phyloP scores from a whole-genome alignment of 2,329 filamentous ascomycete species.

The Trichoderma sp. region DNA sequence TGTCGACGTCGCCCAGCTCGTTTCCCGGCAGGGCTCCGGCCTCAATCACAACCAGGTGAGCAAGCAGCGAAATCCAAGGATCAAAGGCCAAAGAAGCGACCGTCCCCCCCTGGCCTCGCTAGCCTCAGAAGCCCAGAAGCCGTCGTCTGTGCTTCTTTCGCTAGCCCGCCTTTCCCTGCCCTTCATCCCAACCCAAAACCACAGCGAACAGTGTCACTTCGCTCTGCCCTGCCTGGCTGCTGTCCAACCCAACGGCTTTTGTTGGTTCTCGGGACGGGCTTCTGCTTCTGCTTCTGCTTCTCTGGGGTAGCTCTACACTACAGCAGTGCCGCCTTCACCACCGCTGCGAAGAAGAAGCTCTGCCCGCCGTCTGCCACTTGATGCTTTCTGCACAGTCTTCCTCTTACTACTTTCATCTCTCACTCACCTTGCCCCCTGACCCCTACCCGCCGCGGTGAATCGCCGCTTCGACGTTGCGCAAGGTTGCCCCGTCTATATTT shows the following conservation, averaged over 20 bases:
- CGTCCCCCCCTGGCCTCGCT: slow-evolving; percentile 6
- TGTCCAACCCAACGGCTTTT: neutral
- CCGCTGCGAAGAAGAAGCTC: neutral
- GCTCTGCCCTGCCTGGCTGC: neutral
- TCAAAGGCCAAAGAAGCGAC: slow-evolving; percentile 1
- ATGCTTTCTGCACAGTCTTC: neutral
- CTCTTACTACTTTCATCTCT: slow-evolving; percentile 9
- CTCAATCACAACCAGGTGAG: slow-evolving; percentile 10
- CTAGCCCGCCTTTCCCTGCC: slow-evolving; percentile 16
- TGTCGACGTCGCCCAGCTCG: slow-evolving; percentile 17
- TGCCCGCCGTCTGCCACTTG: slow-evolving; percentile 9
- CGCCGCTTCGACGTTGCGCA: slow-evolving; percentile 26
- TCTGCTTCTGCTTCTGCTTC: neutral
- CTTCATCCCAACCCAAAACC: slow-evolving; percentile 9
- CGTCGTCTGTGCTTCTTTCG: slow-evolving; percentile 17
- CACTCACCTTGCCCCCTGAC: slow-evolving; percentile 16
- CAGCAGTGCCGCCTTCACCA: neutral
- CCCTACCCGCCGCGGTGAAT: slow-evolving; percentile 15
- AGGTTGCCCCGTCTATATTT: slow-evolving; percentile 27
- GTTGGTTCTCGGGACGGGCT: neutral
- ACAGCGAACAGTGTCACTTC: neutral
- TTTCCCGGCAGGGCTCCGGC: slow-evolving; percentile 14
- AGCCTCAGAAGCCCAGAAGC: slow-evolving; percentile 9
- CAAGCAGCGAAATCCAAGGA: slow-evolving; percentile 6
- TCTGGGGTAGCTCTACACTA: neutral